Evolutionary conservation across 352 stramenopile genomes (phyloP).

Genomic region (Globisporangium barbulae): DNA sequence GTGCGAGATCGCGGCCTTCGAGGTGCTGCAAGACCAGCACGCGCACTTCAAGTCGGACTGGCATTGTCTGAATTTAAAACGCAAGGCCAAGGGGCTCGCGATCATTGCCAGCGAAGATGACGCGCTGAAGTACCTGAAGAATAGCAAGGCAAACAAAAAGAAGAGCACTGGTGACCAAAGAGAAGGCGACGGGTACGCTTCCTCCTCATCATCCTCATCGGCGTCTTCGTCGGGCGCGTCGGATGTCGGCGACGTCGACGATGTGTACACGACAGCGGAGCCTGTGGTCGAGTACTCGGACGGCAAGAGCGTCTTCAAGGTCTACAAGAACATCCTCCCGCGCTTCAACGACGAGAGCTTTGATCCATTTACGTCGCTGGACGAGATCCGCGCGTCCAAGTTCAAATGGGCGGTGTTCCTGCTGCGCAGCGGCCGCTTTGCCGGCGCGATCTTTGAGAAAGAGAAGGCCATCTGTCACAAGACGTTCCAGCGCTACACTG

Average conservation of each 20-base stretch:
- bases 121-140: conserved; percentile 24
- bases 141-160: conserved; percentile 18
- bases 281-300: conserved; percentile 82
- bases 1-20: conserved; percentile 68
- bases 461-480: conserved; percentile 90
- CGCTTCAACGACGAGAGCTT: conserved; percentile 47
- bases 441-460: conserved; percentile 85
- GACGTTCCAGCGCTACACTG: conserved; percentile 92
- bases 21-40: conserved; percentile 77
- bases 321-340: conserved; percentile 66
- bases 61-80: conserved; percentile 83
- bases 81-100: conserved; percentile 48
- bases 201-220: conserved; percentile 31
- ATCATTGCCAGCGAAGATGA: conserved; percentile 38
- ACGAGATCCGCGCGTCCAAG: conserved; percentile 46
- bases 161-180: conserved; percentile 15
- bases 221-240: conserved; percentile 37
- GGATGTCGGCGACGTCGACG: conserved; percentile 44
- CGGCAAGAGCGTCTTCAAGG: conserved; percentile 71
- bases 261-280: conserved; percentile 44
- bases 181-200: conserved; percentile 12
- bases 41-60: conserved; percentile 81
- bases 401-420: conserved; percentile 86
- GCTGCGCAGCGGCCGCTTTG: conserved; percentile 91
- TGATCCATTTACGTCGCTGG: conserved; percentile 51